Conservation (phyloP, 2,329 filamentous ascomycete genomes). For the Neopestalotiopsis rosae region DNA sequence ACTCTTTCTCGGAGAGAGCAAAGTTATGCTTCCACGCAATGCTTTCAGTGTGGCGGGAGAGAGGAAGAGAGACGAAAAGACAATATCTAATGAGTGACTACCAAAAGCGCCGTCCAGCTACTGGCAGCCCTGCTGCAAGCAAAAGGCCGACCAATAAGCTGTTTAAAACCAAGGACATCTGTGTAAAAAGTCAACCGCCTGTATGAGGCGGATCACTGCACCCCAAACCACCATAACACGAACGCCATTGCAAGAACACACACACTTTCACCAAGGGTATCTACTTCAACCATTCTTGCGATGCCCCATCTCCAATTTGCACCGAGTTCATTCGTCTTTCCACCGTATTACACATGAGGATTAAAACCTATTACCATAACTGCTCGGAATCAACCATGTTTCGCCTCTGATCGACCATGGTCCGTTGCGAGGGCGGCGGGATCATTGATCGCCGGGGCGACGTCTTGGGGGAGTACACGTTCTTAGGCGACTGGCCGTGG, state of each 20-base stretch:
- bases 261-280: neutral
- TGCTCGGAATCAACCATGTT: constrained; percentile 36
- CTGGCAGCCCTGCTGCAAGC: neutral
- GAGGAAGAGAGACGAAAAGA: neutral
- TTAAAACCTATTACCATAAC: constrained; percentile 31
- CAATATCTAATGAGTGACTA: neutral
- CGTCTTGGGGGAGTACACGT: constrained; percentile 9
- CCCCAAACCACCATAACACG: neutral
- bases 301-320: no score
- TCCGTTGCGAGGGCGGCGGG: constrained; percentile 20
- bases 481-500: neutral
- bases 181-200: neutral
- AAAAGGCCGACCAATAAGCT: neutral
- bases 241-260: neutral
- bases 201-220: neutral
- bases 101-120: neutral
- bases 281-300: neutral
- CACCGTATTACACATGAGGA: neutral
- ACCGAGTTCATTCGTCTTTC: neutral
- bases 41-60: neutral
- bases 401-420: constrained; percentile 30
- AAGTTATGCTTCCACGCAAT: neutral
- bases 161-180: neutral
- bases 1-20: no score
- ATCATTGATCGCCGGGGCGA: constrained; percentile 10